These are phyloP conservation scores for Vitis riparia DNA, from an alignment of 164 flowering plant species.

Conservation along the genomic window DNA sequence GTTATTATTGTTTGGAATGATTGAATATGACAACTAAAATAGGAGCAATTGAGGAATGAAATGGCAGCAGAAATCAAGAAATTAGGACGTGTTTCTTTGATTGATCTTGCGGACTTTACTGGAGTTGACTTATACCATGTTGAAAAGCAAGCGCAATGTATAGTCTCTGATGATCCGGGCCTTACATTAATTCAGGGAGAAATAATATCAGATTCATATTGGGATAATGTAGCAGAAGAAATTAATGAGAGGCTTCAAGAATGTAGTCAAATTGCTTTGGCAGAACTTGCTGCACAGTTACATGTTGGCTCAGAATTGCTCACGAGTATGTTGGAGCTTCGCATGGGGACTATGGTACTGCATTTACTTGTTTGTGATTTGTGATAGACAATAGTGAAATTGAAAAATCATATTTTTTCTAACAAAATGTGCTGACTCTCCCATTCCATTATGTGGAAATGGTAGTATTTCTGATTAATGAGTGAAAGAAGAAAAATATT, in stretches of 20 bases:
- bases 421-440: too few species aligned
- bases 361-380: background rate
- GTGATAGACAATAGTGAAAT: background rate
- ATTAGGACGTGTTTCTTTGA: conserved; percentile 77
- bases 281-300: conserved; percentile 82
- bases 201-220: conserved; percentile 75
- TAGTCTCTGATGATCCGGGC: conserved; percentile 51
- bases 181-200: conserved; percentile 92
- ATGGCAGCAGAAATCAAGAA: conserved; percentile 61
- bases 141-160: conserved; percentile 73
- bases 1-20: background rate
- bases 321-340: conserved; percentile 65
- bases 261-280: conserved; percentile 88
- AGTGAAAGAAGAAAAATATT: too few species aligned
- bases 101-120: conserved; percentile 77
- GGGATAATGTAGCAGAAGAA: conserved; percentile 90
- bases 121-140: conserved; percentile 94
- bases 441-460: too few species aligned
- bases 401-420: conserved; percentile 1
- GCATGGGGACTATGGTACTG: conserved; percentile 74
- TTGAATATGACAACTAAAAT: conserved; percentile 1
- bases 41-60: conserved; percentile 89
- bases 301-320: conserved; percentile 82
- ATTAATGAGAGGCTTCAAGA: conserved; percentile 92
- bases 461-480: too few species aligned